Percentiles rank a stretch among this genome's conserved stretches.
These are phyloP conservation scores for Ottelia alismoides DNA, from an alignment of 106 monocot species.

Conservation along the genomic window DNA sequence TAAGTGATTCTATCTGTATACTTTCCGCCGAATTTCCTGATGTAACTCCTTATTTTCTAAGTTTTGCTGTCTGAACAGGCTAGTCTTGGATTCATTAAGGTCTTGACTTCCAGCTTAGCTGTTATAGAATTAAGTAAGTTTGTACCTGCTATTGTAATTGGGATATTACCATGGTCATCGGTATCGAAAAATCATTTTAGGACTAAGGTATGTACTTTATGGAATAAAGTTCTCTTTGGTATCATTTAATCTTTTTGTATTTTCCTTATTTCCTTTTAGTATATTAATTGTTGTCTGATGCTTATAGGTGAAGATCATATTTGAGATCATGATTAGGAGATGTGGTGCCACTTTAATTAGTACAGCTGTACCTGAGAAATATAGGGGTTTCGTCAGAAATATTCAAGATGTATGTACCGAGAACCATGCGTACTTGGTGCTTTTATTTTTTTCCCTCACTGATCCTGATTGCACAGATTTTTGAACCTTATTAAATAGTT, in stretches of 20 bases:
- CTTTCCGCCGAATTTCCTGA: background rate
- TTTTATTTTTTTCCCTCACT: too few relatives aligned
- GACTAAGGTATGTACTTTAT: conserved; percentile 45
- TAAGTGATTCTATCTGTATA: conserved; percentile 13
- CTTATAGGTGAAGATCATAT: conserved; percentile 61
- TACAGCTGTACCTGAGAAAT: conserved; percentile 34
- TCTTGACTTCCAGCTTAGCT: conserved; percentile 53
- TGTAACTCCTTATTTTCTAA: background rate
- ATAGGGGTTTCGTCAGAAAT: conserved; percentile 49
- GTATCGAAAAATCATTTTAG: conserved; percentile 90
- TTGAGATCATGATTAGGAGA: conserved; percentile 88
- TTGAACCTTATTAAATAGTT: too few relatives aligned
- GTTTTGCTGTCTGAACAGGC: conserved; percentile 34
- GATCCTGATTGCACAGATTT: too few relatives aligned
- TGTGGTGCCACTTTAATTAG: conserved; percentile 59
- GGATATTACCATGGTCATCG: conserved; percentile 74
- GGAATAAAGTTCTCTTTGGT: background rate
- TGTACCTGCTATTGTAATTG: conserved; percentile 54
- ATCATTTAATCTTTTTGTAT: background rate
- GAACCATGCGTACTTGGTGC: too few relatives aligned
- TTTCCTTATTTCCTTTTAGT: background rate
- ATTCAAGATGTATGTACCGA: conserved; percentile 38
- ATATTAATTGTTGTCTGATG: background rate
- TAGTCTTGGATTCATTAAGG: conserved; percentile 82
- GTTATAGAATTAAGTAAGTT: conserved; percentile 33